Conservation (phyloP, 352 stramenopile species). For the Pythium scleroteichum region DNA sequence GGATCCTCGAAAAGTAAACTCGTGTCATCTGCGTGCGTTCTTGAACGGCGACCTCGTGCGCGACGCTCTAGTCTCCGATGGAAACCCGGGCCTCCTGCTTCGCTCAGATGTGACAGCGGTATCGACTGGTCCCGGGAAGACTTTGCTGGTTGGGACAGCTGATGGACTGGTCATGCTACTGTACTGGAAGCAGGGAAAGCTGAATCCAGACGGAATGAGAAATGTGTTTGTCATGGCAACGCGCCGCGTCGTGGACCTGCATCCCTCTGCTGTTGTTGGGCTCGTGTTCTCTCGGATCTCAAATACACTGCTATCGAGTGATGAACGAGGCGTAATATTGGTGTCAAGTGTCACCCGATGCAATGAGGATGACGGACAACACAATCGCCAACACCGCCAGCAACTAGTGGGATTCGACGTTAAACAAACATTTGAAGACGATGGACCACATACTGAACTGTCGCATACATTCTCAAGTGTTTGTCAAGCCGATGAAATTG, state of each 20-base stretch:
- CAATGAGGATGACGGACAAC: conserved; percentile 3
- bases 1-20: background rate
- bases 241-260: conserved; percentile 44
- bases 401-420: background rate
- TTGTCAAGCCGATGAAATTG: conserved; percentile 58
- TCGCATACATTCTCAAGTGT: conserved; percentile 21
- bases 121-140: conserved; percentile 32
- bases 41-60: conserved; percentile 50
- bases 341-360: conserved; percentile 29
- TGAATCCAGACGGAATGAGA: conserved; percentile 18
- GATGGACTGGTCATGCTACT: conserved; percentile 46
- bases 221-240: conserved; percentile 27
- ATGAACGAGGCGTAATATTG: conserved; percentile 43
- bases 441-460: conserved; percentile 7
- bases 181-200: conserved; percentile 39
- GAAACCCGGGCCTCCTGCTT: conserved; percentile 13
- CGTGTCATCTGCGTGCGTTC: conserved; percentile 41
- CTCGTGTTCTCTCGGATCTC: conserved; percentile 39
- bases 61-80: conserved; percentile 34
- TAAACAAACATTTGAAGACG: conserved; percentile 11
- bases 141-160: conserved; percentile 48
- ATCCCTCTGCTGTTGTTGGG: conserved; percentile 44
- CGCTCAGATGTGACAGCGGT: conserved; percentile 46
- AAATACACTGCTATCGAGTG: conserved; percentile 42
- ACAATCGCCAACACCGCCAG: conserved; percentile 7